Percentiles rank a stretch among this genome's conserved stretches.
phyloP scores from a whole-genome alignment of 1,139 yeast species.

The Wickerhamiella infanticola region DNA sequence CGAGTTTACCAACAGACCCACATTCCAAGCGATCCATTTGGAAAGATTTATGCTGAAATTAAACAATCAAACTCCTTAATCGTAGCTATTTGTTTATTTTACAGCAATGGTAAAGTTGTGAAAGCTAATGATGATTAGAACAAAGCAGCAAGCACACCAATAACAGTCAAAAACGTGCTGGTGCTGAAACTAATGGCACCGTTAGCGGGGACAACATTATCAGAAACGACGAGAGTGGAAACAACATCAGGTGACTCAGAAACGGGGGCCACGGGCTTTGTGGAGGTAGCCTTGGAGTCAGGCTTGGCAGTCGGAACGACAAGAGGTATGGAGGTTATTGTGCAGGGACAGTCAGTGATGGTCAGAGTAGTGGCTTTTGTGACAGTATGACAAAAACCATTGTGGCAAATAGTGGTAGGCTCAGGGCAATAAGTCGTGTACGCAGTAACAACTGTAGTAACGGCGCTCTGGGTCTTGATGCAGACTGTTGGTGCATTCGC shows the following conservation, averaged over 20 bases:
- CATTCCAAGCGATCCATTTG: too few relatives aligned
- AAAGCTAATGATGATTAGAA: too few relatives aligned
- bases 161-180: too few relatives aligned
- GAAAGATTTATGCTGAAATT: too few relatives aligned
- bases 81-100: too few relatives aligned
- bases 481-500: too few relatives aligned
- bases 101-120: too few relatives aligned
- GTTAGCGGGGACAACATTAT: background rate
- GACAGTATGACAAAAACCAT: slow-evolving; percentile 25
- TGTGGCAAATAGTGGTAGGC: slow-evolving; percentile 25
- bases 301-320: background rate
- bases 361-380: slow-evolving; percentile 28
- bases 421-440: slow-evolving; percentile 30
- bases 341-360: slow-evolving; percentile 25
- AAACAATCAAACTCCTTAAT: too few relatives aligned
- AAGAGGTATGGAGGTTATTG: slow-evolving; percentile 24
- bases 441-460: slow-evolving; percentile 19
- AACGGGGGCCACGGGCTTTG: background rate
- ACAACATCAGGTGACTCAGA: background rate
- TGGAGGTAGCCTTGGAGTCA: background rate
- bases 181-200: background rate
- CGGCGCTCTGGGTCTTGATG: too few relatives aligned
- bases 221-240: too few relatives aligned
- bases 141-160: too few relatives aligned
- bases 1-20: too few relatives aligned